Evolutionary conservation across 208 protist genomes (phyloP), one percentile per base, ranked within the genome.

Genomic region (Trypanosoma lewisi): DNA sequence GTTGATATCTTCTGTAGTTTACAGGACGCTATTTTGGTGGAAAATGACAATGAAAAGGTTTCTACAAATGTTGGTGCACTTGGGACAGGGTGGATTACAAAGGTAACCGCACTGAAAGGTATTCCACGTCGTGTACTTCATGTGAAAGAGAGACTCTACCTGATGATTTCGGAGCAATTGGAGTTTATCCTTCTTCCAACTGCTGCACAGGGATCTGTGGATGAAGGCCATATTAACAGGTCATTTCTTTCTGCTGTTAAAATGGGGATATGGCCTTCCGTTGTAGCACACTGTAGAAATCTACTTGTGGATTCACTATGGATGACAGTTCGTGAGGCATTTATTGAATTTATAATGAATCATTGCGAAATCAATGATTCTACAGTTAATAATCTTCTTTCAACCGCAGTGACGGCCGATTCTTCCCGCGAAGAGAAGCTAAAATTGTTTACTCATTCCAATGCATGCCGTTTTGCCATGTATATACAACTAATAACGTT

Each of bases 331-430:
- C 70, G 78, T 45, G 85, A 89, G 54, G 54, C 50, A 0, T 74
- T 91, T 34, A 73, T 85, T 2, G 54, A 68, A 9, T 76, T 85
- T 31, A 71, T 91, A 16, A 77, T 91, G 56, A 73, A 61, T 48
- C 52, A 60, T 37, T 74, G 70, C 21, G 47, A 54, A 12, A 61
- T 91, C 11, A 75, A 81, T 68, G 77, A 94, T 63, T 58, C 63
- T 6, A 76, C 61, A 59, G 88, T 83, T 27, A 75, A 94, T 59
- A 71, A 63, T 55, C 45, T 94, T 55, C 74, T 91, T 48, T 69
- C 73, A 9, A 60, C 78, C 34, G 58, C 69, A n/a, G 69, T 57
- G 27, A 42, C 37, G 4, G 53, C 31, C 16, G 23, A 72, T 48
- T 54, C 66, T 17, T 57, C 72, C 2, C 55, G 44, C 11, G 67